Evolutionary conservation across 345 rosid species (phyloP).

Genomic region (Cochlearia excelsa): DNA sequence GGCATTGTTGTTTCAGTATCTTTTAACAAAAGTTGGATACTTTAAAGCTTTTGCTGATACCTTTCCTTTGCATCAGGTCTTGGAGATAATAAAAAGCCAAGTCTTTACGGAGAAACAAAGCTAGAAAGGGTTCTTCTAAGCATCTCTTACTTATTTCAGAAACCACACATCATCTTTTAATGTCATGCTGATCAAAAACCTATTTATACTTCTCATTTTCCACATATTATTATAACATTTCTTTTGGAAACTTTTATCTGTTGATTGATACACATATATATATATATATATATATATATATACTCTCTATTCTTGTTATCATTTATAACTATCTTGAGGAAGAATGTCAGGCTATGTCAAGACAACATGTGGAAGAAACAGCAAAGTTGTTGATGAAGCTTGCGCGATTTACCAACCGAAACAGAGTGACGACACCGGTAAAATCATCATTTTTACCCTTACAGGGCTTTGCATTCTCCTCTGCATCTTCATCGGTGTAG

Average conservation of each 20-base stretch:
- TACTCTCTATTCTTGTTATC: neutral
- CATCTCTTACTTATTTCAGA: constrained; percentile 25
- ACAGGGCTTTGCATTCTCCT: constrained; percentile 31
- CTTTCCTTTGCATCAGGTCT: constrained; percentile 26
- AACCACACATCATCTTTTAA: constrained; percentile 27
- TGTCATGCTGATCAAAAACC: constrained; percentile 29
- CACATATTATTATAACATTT: constrained; percentile 13
- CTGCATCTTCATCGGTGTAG: constrained; percentile 25
- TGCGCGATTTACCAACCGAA: neutral
- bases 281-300: neutral
- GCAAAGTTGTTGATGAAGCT: constrained; percentile 29
- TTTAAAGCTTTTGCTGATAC: constrained; percentile 23
- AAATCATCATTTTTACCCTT: constrained; percentile 29
- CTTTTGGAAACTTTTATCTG: constrained; percentile 4
- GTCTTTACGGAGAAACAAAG: constrained; percentile 31
- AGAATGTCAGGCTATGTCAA: constrained; percentile 10
- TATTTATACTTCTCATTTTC: constrained; percentile 15
- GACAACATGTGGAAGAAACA: constrained; percentile 23
- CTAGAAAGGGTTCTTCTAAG: constrained; percentile 24
- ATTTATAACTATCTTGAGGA: constrained; percentile 10
- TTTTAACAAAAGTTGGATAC: constrained; percentile 6
- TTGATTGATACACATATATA: constrained; percentile 4
- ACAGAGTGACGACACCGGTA: constrained; percentile 12
- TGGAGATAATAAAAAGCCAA: neutral
- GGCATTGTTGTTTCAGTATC: constrained; percentile 15